phyloP scores from a whole-genome alignment of 345 rosid genomes.

The Camelina hispida region DNA sequence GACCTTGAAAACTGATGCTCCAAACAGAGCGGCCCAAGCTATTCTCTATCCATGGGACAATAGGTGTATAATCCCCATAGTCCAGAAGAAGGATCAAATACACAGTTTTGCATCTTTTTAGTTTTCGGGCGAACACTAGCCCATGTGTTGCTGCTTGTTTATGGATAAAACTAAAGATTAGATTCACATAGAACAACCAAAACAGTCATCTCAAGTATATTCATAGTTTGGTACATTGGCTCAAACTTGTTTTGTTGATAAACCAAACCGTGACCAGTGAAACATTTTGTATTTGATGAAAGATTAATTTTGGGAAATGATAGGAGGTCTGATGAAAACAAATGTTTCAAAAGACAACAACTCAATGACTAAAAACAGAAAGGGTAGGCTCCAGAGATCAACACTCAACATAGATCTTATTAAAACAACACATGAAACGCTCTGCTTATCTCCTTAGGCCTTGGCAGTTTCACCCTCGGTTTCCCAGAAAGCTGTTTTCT shows the following conservation, averaged over 20 bases:
- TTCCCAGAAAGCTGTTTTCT: constrained; percentile 81
- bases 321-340: not conserved
- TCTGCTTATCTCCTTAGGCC: constrained; percentile 26
- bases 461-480: constrained; percentile 33
- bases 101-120: too few relatives aligned
- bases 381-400: constrained; percentile 4
- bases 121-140: too few relatives aligned
- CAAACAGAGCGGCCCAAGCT: not conserved
- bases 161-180: too few relatives aligned
- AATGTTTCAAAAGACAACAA: not conserved
- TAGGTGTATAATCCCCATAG: not conserved
- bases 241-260: too few relatives aligned
- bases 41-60: not conserved
- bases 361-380: constrained; percentile 1
- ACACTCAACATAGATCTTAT: constrained; percentile 1
- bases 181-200: too few relatives aligned
- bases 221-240: too few relatives aligned
- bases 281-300: too few relatives aligned
- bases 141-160: too few relatives aligned
- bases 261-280: too few relatives aligned
- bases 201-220: too few relatives aligned
- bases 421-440: constrained; percentile 1
- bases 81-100: too few relatives aligned
- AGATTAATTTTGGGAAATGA: not conserved
- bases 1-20: not conserved